Base-by-base conservation (phyloP, 805 yeast species). In the Myxozyma neglecta region DNA sequence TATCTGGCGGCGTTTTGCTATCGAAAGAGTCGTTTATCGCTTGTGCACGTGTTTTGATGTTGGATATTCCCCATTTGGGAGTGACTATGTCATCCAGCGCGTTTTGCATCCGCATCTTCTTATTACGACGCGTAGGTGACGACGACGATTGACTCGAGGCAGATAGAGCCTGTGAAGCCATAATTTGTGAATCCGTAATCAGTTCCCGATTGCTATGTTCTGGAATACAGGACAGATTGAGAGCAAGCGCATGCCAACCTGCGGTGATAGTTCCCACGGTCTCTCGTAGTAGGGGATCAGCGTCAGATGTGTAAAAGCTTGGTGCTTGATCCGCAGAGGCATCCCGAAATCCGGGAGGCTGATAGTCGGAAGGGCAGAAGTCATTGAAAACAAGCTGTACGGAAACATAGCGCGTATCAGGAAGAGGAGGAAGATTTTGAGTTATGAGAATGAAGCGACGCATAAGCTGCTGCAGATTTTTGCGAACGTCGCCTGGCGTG, bases 401-500 rank as follows among this genome's bases (percentile, higher is more conserved):
- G 0, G 81, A 74, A 43, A 84, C 68, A 55, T 67, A 81, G 57
- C 83, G 78, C 45, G 78, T 74, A 36, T 62, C 63, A 7, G 87
- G 87, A 32, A 83, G 68, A 0, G 82, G 79, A 16, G 82, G 80
- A n/a, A 84, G 72, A 0, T 80, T 74, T 69, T 85, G 88, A 0
- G 87, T 82, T 4, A 80, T 70, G 0, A 83, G 74, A 20, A 85
- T 81, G 55, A 85, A 78, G 56, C 82, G 73, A 68, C 78, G 79
- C 76, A 85, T 77, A 51, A 84, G 66, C 55, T 78, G 80, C 61
- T 82, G 83, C 2, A 81, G 75, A 63, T 77, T 75, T 59, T 74
- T 75, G 64, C 83, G 76, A 9, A 81, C 77, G 36, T 76, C 75
- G 29, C 75, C 57, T 13, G 46, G 16, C 11, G 56, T 32, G 4